Conservation (phyloP, 768 basidiomycete species). For the Pseudohyphozyma bogoriensis region DNA sequence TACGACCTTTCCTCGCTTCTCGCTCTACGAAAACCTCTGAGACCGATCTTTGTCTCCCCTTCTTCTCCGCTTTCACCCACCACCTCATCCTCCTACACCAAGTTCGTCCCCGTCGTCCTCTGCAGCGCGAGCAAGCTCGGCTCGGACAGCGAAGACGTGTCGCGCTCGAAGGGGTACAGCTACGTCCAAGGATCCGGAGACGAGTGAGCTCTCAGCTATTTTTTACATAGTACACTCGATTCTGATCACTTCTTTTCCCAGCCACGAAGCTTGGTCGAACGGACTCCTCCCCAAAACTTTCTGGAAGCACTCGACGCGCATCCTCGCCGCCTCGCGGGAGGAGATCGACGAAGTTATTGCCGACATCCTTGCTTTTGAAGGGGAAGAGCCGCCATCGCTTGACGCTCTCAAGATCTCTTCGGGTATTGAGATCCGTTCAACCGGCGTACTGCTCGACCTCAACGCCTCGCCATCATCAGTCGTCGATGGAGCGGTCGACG, state of each 20-base stretch:
- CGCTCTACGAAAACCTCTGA: constrained; percentile 52
- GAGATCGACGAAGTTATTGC: constrained; percentile 47
- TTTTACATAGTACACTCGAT: constrained; percentile 72
- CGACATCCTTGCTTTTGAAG: constrained; percentile 6
- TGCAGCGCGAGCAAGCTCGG: constrained; percentile 72
- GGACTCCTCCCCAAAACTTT: constrained; percentile 65
- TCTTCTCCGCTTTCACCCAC: constrained; percentile 48
- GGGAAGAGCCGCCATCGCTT: constrained; percentile 1
- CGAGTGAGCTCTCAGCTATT: constrained; percentile 44
- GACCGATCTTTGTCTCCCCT: constrained; percentile 83
- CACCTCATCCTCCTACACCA: constrained; percentile 19
- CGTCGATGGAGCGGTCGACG: too few species aligned
- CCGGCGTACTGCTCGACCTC: constrained; percentile 4
- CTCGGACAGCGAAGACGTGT: constrained; percentile 45
- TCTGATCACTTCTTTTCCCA: constrained; percentile 25
- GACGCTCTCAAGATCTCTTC: constrained; percentile 1
- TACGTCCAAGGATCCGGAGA: constrained; percentile 94
- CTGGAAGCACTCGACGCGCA: constrained; percentile 50
- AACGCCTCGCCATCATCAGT: too few species aligned
- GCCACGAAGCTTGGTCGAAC: constrained; percentile 35
- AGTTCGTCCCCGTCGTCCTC: constrained; percentile 65
- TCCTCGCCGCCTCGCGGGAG: constrained; percentile 47
- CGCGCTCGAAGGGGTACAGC: constrained; percentile 61
- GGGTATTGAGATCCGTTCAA: constrained; percentile 3
- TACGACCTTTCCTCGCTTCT: constrained; percentile 49